Base-by-base conservation (phyloP, 2,329 filamentous ascomycete genomes). In the Diaporthe sp. region DNA sequence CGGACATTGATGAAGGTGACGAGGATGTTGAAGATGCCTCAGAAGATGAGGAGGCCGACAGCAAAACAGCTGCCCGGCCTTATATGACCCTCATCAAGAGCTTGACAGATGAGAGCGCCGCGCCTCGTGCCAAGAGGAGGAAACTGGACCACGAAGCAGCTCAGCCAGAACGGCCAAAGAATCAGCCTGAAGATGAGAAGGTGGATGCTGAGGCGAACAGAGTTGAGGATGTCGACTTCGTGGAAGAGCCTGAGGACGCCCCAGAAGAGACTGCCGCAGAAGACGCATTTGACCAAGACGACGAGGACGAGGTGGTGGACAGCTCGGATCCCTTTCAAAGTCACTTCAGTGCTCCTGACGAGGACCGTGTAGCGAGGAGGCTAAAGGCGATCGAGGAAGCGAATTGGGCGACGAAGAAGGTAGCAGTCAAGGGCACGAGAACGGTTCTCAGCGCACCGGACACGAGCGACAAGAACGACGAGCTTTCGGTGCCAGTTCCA, bases 341-440 rank as follows among this genome's bases (percentile, higher is more conserved):
- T 10, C 96, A 98, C 84, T 98, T 97, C 82, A 90, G 91, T 47
- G 88, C 88, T 57, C 91, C 92, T 0, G 90, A 96, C 61, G 90
- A 94, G 67, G 87, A 88, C 8, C 84, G 89, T 57, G 85, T 95
- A 10, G 85, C 88, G 2, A 85, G 85, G 78, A 90, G 86, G n/a
- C 80, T 93, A 10, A 85, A 87, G 72, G 86, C 87, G 0, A 83
- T 90, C 37, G 84, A 90, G 76, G 84, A 86, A 8, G 86, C 86
- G 20, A 83, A 88, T 34, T 93, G 91, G 88, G 80, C 85, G 4
- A 87, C 85, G 7, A 87, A 86, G 68, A 88, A 90, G 77, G 80
- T 83, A 1, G 81, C 86, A 55, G 78, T 87, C 31, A 86, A 89
- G 22, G 82, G 87, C 17, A 88, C 87, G 73, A 89, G 88, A 61